These are phyloP conservation scores for Petunia axillaris DNA, from an alignment of 257 asterid genomes.

Conservation along the genomic window DNA sequence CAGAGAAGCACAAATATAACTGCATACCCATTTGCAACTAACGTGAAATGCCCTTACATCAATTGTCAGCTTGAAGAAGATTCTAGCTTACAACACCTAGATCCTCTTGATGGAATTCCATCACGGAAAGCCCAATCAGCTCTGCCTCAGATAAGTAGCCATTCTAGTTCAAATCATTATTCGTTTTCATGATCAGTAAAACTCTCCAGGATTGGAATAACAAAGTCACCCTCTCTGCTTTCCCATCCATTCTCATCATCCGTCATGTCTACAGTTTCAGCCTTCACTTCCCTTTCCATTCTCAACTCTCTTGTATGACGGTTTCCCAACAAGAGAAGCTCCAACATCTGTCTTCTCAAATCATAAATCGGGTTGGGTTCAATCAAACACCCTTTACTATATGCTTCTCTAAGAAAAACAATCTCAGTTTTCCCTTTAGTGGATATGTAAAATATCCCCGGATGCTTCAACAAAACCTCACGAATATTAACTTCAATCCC, in stretches of 20 bases:
- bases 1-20: background rate
- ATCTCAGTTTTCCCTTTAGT: slow-evolving; percentile 58
- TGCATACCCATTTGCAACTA: background rate
- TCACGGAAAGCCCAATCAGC: slow-evolving; percentile 16
- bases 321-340: slow-evolving; percentile 61
- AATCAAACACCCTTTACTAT: slow-evolving; percentile 55
- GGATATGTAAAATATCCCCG: slow-evolving; percentile 80
- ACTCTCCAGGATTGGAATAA: slow-evolving; percentile 54
- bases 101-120: background rate
- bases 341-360: slow-evolving; percentile 68
- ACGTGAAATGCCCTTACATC: background rate
- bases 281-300: slow-evolving; percentile 34
- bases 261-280: slow-evolving; percentile 25
- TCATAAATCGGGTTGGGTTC: slow-evolving; percentile 53
- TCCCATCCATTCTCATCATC: slow-evolving; percentile 26
- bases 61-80: background rate
- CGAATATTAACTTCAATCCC: slow-evolving; percentile 81
- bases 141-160: slow-evolving; percentile 24
- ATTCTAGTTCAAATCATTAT: background rate
- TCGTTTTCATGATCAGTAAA: slow-evolving; percentile 24
- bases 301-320: slow-evolving; percentile 55
- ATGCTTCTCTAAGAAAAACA: slow-evolving; percentile 77
- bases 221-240: slow-evolving; percentile 59
- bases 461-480: slow-evolving; percentile 81
- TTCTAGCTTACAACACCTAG: background rate